Evolutionary conservation across 75 land plant genomes (phyloP), one percentile per base, ranked within the genome.

Genomic region (Pinus tabuliformis): DNA sequence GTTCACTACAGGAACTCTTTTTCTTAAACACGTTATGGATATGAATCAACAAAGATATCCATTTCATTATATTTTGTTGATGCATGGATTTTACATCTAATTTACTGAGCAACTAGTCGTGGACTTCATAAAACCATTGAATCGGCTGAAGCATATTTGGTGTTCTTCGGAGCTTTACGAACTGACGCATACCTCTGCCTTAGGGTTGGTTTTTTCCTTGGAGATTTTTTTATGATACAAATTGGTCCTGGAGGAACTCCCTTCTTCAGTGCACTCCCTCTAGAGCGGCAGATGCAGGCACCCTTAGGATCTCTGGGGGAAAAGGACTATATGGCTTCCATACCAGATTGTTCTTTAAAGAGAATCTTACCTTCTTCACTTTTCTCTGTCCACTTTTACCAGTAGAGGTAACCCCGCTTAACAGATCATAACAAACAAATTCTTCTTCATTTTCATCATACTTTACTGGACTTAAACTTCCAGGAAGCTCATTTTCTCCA

Each of bases 191-290:
- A 45, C 56, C 49, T 56, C 1, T 72, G 49, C 20, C 52, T 20
- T 42, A 56, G 57, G 30, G 30, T 1, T 30, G 30, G 30, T 30
- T 30, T 30, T 30, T 30, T 30, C 30, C 30, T 30, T 30, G 57
- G 6, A 1, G 57, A 28, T 72, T 72, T 72, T 24, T 72, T 72
- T 28, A 72, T 72, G 28, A 56, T 72, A 72, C 57, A 72, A 36
- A 86, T 81, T 21, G 88, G 88, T 22, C 88, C 88, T 45, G 88
- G 82, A 18, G 77, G 70, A 24, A 86, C 79, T 5, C 88, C 88
- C 66, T 81, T 80, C 74, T 86, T 86, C 73, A 86, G 30, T 9
- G 88, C 88, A 74, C 88, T 86, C 3, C 86, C 86, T 73, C 81
- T 56, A 86, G 88, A 24, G 86, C 81, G 15, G 86, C 83, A 17